phyloP scores from a whole-genome alignment of 2,329 filamentous ascomycete genomes.

The Colletotrichum simmondsii region DNA sequence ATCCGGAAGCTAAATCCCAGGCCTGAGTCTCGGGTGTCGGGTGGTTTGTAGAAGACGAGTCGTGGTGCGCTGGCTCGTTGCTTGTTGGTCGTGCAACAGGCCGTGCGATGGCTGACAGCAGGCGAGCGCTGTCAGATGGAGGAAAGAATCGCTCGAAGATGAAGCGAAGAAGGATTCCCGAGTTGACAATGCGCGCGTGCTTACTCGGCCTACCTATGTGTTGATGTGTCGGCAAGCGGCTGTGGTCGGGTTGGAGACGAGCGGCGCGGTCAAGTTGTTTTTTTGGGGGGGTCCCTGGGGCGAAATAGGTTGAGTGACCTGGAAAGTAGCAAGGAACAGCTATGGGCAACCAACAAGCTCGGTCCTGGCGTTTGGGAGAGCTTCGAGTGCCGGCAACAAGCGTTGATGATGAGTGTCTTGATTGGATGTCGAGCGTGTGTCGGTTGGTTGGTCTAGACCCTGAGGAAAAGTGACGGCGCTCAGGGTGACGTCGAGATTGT shows the following conservation, averaged over 20 bases:
- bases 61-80: neutral
- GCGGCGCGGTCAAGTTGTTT: neutral
- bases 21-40: slow-evolving; percentile 19
- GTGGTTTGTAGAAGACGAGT: neutral
- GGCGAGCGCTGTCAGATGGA: slow-evolving; percentile 1
- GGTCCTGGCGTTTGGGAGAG: neutral
- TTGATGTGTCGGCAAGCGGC: neutral
- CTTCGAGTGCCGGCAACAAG: slow-evolving; percentile 10
- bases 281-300: neutral
- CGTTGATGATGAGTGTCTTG: neutral
- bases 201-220: neutral
- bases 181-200: slow-evolving; percentile 8
- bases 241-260: slow-evolving; percentile 1
- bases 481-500: slow-evolving; percentile 20
- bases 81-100: slow-evolving; percentile 5
- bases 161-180: slow-evolving; percentile 6
- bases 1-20: neutral
- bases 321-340: slow-evolving; percentile 15
- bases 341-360: slow-evolving; percentile 22
- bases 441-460: slow-evolving; percentile 12
- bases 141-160: neutral
- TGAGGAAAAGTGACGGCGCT: neutral
- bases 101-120: slow-evolving; percentile 2
- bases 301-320: neutral
- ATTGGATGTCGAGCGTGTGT: neutral